phyloP scores from a whole-genome alignment of 768 basidiomycete genomes.

The Floccularia luteovirens region DNA sequence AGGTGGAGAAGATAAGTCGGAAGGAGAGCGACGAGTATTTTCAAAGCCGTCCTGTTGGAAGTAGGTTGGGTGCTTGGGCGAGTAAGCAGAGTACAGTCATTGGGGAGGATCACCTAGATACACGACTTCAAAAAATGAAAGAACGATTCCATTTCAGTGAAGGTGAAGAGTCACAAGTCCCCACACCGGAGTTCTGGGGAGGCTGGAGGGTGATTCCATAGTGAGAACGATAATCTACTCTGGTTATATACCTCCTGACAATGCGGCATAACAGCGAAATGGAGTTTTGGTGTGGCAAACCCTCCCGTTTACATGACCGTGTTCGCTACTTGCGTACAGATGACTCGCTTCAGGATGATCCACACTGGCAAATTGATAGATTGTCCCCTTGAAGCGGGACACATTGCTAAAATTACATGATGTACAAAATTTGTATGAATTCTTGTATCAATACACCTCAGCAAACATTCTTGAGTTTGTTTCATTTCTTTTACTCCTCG shows the following conservation, averaged over 20 bases:
- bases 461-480: background rate
- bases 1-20: conserved; percentile 66
- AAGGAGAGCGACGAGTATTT: conserved; percentile 84
- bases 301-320: conserved; percentile 90
- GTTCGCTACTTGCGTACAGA: conserved; percentile 63
- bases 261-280: conserved; percentile 56
- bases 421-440: background rate
- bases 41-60: conserved; percentile 71
- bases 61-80: conserved; percentile 88
- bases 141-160: conserved; percentile 53
- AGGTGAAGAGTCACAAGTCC: conserved; percentile 43
- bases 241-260: conserved; percentile 7
- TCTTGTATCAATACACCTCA: background rate
- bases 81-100: conserved; percentile 83
- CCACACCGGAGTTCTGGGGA: conserved; percentile 90
- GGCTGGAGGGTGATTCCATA: conserved; percentile 92
- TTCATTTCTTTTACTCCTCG: conserved; percentile 5
- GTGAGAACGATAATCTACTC: conserved; percentile 34
- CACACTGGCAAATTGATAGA: conserved; percentile 73
- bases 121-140: conserved; percentile 49
- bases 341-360: conserved; percentile 36
- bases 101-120: conserved; percentile 59
- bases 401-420: background rate
- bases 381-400: conserved; percentile 52
- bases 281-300: conserved; percentile 96